These are phyloP conservation scores for Ogataea pini DNA, from an alignment of 805 yeast species.

Conservation along the genomic window DNA sequence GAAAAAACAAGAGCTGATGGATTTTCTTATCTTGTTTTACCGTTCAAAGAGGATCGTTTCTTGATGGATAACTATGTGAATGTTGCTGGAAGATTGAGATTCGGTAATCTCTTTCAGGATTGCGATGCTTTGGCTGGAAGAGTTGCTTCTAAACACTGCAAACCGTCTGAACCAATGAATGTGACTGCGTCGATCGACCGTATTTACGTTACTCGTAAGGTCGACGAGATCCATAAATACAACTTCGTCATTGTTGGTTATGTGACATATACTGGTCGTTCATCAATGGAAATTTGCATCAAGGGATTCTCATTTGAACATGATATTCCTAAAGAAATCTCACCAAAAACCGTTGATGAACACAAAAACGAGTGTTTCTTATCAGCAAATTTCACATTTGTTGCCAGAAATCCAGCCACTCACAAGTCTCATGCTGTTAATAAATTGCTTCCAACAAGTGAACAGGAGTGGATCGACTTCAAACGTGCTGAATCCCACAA, in stretches of 20 bases:
- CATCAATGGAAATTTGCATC: constrained; percentile 93
- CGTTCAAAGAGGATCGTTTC: constrained; percentile 82
- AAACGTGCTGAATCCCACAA: constrained; percentile 88
- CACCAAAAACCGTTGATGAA: constrained; percentile 57
- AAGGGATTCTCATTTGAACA: constrained; percentile 78
- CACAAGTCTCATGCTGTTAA: constrained; percentile 87
- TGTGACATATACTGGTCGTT: constrained; percentile 92
- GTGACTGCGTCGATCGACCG: constrained; percentile 96
- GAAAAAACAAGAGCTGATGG: constrained; percentile 81
- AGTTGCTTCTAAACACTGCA: constrained; percentile 87
- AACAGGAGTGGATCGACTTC: constrained; percentile 78
- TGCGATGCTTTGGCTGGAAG: constrained; percentile 92
- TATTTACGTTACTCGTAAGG: constrained; percentile 79
- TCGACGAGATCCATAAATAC: constrained; percentile 72
- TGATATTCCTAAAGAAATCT: constrained; percentile 48
- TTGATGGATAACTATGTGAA: constrained; percentile 85
- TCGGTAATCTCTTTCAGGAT: constrained; percentile 93
- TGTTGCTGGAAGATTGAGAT: constrained; percentile 87
- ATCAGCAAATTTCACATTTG: constrained; percentile 92
- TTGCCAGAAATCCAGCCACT: constrained; percentile 92
- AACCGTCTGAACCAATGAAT: constrained; percentile 94
- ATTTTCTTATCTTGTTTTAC: constrained; percentile 65
- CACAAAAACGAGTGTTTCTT: constrained; percentile 64
- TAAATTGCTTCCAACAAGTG: constrained; percentile 71
- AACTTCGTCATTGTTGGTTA: constrained; percentile 86